A percentile compares a stretch with the other conserved stretches of the same genome.
phyloP scores from a whole-genome alignment of 192 early-diverging fungal species.

The Linnemannia zychae region DNA sequence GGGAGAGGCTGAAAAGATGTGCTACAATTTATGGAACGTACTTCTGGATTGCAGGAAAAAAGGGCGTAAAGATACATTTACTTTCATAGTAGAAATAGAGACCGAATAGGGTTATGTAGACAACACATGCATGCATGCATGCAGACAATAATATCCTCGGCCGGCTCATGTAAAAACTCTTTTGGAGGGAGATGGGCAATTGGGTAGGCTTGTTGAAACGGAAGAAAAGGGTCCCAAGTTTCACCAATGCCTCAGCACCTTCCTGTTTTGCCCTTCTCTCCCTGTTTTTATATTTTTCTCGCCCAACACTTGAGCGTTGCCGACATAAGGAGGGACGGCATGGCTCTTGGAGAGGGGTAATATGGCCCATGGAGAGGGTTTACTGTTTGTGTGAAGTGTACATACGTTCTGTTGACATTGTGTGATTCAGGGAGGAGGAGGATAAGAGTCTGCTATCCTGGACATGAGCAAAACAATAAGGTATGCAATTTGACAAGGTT shows the following conservation, averaged over 20 bases:
- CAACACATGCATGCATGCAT: background rate
- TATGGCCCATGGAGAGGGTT: too few species aligned
- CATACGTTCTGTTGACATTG: too few species aligned
- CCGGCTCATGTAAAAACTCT: background rate
- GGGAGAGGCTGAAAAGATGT: too few species aligned
- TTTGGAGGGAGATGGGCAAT: background rate
- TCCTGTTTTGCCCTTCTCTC: background rate
- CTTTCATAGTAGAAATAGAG: background rate
- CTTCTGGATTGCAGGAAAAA: background rate
- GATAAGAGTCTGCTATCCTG: too few species aligned
- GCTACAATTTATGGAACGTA: background rate
- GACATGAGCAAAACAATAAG: too few species aligned
- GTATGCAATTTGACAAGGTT: too few species aligned
- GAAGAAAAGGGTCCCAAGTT: background rate
- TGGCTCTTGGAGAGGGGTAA: too few species aligned
- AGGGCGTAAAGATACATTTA: slow-evolving; percentile 3
- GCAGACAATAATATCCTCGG: background rate
- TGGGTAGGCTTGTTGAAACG: background rate
- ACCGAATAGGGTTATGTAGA: background rate
- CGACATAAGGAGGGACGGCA: too few species aligned
- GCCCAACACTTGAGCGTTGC: too few species aligned
- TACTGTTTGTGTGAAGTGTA: too few species aligned
- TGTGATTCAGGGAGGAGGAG: too few species aligned
- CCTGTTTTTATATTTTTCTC: background rate
- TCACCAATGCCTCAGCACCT: background rate